Conservation (phyloP, 1,284 basidiomycete genomes). For the Mycosarcoma mackinlayi region DNA sequence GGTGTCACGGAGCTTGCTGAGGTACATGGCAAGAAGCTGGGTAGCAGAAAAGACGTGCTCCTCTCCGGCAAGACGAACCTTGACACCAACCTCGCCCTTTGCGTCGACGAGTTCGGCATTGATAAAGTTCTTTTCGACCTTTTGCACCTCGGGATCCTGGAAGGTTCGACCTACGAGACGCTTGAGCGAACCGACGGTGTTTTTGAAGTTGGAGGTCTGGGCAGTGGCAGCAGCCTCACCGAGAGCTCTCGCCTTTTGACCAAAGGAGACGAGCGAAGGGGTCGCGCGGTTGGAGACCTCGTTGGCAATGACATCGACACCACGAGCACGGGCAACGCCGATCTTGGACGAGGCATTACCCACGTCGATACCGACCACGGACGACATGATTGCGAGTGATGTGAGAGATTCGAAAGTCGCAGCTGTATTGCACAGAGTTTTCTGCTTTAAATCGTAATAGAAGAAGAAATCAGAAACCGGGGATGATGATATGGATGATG, state of each 20-base stretch:
- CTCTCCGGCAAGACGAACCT: slow-evolving; percentile 65
- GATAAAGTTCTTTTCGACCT: slow-evolving; percentile 66
- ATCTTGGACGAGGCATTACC: slow-evolving; percentile 65
- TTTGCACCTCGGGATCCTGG: slow-evolving; percentile 63
- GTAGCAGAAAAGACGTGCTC: slow-evolving; percentile 66
- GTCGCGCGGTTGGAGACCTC: slow-evolving; percentile 67
- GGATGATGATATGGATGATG: background rate
- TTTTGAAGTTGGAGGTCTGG: slow-evolving; percentile 68
- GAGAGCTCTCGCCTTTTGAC: slow-evolving; percentile 65
- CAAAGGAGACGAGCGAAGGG: slow-evolving; percentile 67
- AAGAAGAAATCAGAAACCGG: background rate
- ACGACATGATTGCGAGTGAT: slow-evolving; percentile 47
- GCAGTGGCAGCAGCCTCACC: slow-evolving; percentile 66
- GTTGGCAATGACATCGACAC: slow-evolving; percentile 66
- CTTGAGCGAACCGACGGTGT: slow-evolving; percentile 68
- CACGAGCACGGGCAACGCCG: slow-evolving; percentile 65
- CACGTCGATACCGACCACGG: slow-evolving; percentile 67
- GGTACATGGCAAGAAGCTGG: slow-evolving; percentile 68
- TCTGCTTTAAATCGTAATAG: background rate
- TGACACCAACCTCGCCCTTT: slow-evolving; percentile 66
- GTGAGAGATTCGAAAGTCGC: background rate
- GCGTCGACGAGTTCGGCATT: slow-evolving; percentile 67
- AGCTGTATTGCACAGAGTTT: slow-evolving; percentile 15
- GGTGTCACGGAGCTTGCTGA: slow-evolving; percentile 66
- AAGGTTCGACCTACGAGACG: slow-evolving; percentile 64